Evolutionary conservation across 2,329 filamentous ascomycete species (phyloP), one percentile per base, ranked within the genome.

Genomic region (Apiospora kogelbergensis): DNA sequence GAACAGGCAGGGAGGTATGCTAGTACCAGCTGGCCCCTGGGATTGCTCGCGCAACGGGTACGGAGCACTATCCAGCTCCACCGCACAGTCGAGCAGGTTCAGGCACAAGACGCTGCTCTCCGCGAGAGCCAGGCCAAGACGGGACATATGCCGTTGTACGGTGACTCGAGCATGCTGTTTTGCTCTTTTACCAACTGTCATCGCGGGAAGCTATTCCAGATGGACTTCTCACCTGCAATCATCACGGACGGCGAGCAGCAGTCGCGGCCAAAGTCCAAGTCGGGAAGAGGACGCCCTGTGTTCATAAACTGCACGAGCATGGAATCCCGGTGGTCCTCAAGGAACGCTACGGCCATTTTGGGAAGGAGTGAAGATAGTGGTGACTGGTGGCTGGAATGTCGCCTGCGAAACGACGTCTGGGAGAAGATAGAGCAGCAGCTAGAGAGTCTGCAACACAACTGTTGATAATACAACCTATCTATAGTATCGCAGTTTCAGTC

Each of bases 321-420:
- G 53, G 53, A 60, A 33, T 60, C 53, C 33, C 53, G 53, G 13
- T 60, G 53, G 53, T 60, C 53, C 13, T 60, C 53, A 60, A 24
- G 53, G 24, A 60, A 60, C n/a, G 53, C 53, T 60, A 60, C 53
- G n/a, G 53, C 53, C 24, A 60, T 60, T 24, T 33, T 60, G 53
- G 53, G 53, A 33, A 60, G n/a, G n/a, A 60, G 53, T 60, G 15
- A 20, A 33, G n/a, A 37, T 37, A 37, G n/a, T 33, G 53, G 53
- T 33, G 53, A 60, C 33, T 60, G 53, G 53, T 60, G 53, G 53
- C n/a, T 60, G 53, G n/a, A n/a, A 33, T 26, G 53, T 60, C 53
- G 53, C n/a, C 53, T 60, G 53, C 53, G 53, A 60, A 17, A 33
- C 53, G 53, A 60, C 53, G 53, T 60, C 53, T 60, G 53, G 53